These are phyloP conservation scores for Rhododendron simsii DNA, from an alignment of 148 eudicot genomes.

Conservation along the genomic window DNA sequence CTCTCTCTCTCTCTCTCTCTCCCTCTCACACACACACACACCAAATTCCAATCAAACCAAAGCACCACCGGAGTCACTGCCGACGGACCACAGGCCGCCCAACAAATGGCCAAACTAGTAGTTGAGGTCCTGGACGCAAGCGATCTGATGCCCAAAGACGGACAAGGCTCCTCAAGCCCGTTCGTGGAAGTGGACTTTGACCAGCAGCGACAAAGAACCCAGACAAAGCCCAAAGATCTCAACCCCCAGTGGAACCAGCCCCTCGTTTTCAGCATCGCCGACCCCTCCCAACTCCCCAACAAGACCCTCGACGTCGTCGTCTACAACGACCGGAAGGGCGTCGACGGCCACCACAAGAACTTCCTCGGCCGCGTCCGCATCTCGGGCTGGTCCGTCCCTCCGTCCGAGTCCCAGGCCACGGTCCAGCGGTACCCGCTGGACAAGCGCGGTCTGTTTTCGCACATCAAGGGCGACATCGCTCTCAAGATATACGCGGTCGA, in stretches of 20 bases:
- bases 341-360: constrained; percentile 26
- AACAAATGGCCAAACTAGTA: constrained; percentile 56
- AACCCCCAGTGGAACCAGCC: constrained; percentile 72
- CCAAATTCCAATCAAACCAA: not conserved
- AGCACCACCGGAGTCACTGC: not conserved
- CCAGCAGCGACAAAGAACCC: constrained; percentile 42
- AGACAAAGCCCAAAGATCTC: constrained; percentile 62
- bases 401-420: constrained; percentile 32
- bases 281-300: constrained; percentile 22
- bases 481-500: constrained; percentile 38
- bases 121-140: constrained; percentile 67
- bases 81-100: not conserved
- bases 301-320: constrained; percentile 46
- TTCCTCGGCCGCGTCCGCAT: constrained; percentile 83
- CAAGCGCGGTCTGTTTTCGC: constrained; percentile 70
- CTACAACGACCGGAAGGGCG: constrained; percentile 42
- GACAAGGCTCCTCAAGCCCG: constrained; percentile 85
- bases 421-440: constrained; percentile 79
- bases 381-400: constrained; percentile 53
- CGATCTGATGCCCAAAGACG: constrained; percentile 96
- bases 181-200: constrained; percentile 67
- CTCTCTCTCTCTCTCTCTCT: not conserved
- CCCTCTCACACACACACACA: not conserved
- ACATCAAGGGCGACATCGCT: constrained; percentile 77
- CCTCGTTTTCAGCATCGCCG: constrained; percentile 45